Conservation (phyloP, 1,139 yeast species). For the Kluyveromyces sp. region DNA sequence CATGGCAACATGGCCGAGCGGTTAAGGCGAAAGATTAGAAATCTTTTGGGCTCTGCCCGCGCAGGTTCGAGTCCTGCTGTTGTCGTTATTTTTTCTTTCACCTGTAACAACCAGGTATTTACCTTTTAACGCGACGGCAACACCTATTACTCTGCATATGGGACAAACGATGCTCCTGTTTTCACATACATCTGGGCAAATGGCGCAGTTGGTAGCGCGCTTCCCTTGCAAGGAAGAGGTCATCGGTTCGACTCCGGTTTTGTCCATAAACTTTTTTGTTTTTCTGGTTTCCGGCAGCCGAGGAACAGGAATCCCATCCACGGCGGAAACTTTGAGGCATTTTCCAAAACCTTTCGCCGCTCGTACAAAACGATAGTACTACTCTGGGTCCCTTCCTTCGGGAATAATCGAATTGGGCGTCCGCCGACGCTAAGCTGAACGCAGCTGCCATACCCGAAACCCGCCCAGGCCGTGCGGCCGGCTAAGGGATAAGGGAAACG, state of each 20-base stretch:
- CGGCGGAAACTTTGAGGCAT: neutral
- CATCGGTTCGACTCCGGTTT: slow-evolving; percentile 81
- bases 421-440: too few relatives aligned
- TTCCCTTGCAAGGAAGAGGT: slow-evolving; percentile 79
- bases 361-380: neutral
- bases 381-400: too few relatives aligned
- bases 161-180: too few relatives aligned
- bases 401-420: too few relatives aligned
- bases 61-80: slow-evolving; percentile 30
- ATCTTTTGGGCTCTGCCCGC: slow-evolving; percentile 32
- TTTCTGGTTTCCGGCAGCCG: neutral
- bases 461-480: too few relatives aligned
- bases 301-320: neutral
- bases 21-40: slow-evolving; percentile 31
- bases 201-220: slow-evolving; percentile 87
- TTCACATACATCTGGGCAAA: slow-evolving; percentile 58
- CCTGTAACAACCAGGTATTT: neutral
- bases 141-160: too few relatives aligned
- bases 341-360: neutral
- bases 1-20: slow-evolving; percentile 30
- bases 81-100: slow-evolving; percentile 16
- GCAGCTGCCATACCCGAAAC: neutral
- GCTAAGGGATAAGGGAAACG: too few relatives aligned
- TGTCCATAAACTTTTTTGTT: slow-evolving; percentile 43
- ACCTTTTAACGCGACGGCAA: neutral